phyloP scores from a whole-genome alignment of 176 grass and related monocot genomes.

The Rhynchospora pubera region DNA sequence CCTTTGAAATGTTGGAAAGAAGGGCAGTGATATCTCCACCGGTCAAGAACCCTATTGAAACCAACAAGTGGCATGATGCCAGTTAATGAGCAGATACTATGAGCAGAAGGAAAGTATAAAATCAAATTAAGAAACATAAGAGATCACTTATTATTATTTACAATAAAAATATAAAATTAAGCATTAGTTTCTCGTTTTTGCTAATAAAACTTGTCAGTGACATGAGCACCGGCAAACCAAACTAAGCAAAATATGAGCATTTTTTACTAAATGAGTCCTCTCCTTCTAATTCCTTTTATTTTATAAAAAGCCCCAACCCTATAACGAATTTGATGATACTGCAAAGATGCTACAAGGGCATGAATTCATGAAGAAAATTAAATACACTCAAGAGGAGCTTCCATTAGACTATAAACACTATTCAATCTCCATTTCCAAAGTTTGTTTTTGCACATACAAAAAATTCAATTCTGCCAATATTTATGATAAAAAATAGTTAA shows the following conservation, averaged over 20 bases:
- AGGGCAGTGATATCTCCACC: conserved; percentile 61
- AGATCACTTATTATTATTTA: neutral
- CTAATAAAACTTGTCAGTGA: neutral
- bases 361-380: too few relatives aligned
- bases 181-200: neutral
- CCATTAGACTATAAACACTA: too few relatives aligned
- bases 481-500: conserved; percentile 14
- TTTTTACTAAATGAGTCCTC: too few relatives aligned
- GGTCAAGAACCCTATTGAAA: conserved; percentile 68
- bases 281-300: neutral
- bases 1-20: conserved; percentile 53
- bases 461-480: too few relatives aligned
- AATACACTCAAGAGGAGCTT: too few relatives aligned
- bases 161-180: neutral
- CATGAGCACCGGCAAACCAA: neutral
- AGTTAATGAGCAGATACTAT: neutral
- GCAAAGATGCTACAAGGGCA: too few relatives aligned
- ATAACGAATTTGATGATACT: too few relatives aligned
- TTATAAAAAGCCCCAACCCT: too few relatives aligned
- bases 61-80: neutral
- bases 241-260: neutral
- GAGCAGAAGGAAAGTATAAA: neutral
- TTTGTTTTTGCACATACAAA: too few relatives aligned
- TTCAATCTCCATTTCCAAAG: too few relatives aligned
- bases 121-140: neutral